Percentiles rank a stretch among this genome's conserved stretches.
phyloP scores from a whole-genome alignment of 1,139 yeast species.

The Candida sp. region DNA sequence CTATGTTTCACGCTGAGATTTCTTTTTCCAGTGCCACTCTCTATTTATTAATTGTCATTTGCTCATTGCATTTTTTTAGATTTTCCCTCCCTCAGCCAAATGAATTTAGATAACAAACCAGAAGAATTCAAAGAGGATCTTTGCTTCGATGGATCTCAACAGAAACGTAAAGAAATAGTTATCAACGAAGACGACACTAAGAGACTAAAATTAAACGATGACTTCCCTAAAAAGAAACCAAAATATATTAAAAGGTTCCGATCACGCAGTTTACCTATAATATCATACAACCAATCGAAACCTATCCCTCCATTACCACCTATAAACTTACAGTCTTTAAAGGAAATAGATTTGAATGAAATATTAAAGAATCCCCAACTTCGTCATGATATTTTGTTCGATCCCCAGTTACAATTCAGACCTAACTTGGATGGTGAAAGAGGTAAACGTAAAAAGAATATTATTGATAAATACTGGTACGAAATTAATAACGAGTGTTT shows the following conservation, averaged over 20 bases:
- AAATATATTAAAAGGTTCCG: constrained; percentile 39
- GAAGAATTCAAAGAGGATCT: constrained; percentile 1
- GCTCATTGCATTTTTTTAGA: no score
- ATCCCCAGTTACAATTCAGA: constrained; percentile 88
- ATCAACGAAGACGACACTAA: constrained; percentile 1
- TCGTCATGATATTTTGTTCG: constrained; percentile 89
- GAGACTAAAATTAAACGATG: constrained; percentile 1
- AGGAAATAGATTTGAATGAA: constrained; percentile 86
- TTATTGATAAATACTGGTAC: constrained; percentile 82
- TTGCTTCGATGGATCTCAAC: background rate
- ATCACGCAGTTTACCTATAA: constrained; percentile 42
- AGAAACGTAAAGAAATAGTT: constrained; percentile 1
- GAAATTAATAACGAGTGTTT: constrained; percentile 65
- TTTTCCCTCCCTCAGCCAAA: background rate
- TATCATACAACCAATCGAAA: constrained; percentile 23
- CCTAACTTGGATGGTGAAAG: constrained; percentile 92
- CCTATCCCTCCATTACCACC: constrained; percentile 60
- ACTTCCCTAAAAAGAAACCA: constrained; percentile 24
- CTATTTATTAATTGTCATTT: background rate
- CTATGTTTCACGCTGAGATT: background rate
- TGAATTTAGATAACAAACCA: constrained; percentile 2
- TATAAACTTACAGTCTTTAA: constrained; percentile 75
- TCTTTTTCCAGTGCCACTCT: background rate
- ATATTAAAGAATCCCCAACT: constrained; percentile 89
- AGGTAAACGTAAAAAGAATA: constrained; percentile 71